Evolutionary conservation across 2,329 filamentous ascomycete genomes (phyloP).

Genomic region (Calonectria pseudoturangicola): DNA sequence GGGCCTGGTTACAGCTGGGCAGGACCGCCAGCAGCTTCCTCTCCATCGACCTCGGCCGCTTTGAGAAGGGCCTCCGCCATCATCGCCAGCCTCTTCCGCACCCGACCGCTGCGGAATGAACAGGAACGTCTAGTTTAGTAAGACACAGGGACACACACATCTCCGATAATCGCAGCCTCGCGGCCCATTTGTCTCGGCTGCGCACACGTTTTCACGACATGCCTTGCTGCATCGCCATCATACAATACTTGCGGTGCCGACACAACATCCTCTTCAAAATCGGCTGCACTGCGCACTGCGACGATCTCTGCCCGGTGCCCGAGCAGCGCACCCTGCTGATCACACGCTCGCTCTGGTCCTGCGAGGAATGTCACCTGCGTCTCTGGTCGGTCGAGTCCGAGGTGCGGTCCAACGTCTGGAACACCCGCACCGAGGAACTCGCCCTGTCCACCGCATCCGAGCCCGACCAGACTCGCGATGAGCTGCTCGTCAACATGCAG

Average conservation of each 20-base stretch:
- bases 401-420: slow-evolving; percentile 38
- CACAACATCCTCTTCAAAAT: slow-evolving; percentile 55
- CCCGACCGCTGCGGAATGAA: neutral
- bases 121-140: neutral
- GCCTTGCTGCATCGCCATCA: slow-evolving; percentile 56
- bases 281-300: slow-evolving; percentile 54
- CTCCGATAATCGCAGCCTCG: neutral
- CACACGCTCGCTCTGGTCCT: slow-evolving; percentile 54
- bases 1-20: slow-evolving; percentile 6
- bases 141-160: neutral
- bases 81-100: neutral
- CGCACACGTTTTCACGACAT: slow-evolving; percentile 43
- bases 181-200: neutral
- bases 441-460: neutral
- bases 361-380: slow-evolving; percentile 53
- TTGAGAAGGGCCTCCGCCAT: neutral
- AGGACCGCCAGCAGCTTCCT: neutral
- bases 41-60: slow-evolving; percentile 1
- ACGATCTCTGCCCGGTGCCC: slow-evolving; percentile 46
- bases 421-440: slow-evolving; percentile 5
- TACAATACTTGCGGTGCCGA: slow-evolving; percentile 52
- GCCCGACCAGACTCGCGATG: neutral
- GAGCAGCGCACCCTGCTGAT: slow-evolving; percentile 48
- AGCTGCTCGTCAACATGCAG: slow-evolving; percentile 31
- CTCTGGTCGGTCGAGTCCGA: slow-evolving; percentile 36